Conservation (phyloP, 2,329 filamentous ascomycete species). For the Gnomoniopsis sp. region DNA sequence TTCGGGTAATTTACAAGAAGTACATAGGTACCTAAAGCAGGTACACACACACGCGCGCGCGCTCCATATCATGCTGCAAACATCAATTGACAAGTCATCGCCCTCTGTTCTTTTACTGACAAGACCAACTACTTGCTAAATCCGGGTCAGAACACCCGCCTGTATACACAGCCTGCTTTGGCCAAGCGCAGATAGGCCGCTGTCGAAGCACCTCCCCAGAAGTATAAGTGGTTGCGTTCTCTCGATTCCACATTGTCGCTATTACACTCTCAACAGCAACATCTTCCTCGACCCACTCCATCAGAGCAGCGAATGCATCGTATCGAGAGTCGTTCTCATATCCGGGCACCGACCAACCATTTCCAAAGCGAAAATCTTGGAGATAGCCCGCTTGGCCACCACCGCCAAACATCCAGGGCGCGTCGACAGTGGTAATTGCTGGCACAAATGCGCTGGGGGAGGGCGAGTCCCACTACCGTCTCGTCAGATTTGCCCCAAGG, state of each 20-base stretch:
- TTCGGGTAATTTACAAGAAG: too few species aligned
- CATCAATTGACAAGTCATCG: too few species aligned
- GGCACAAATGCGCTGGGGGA: slow-evolving; percentile 2
- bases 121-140: slow-evolving; percentile 7
- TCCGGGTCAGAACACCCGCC: slow-evolving; percentile 1
- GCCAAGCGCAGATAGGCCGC: slow-evolving; percentile 24
- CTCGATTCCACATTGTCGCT: slow-evolving; percentile 20
- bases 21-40: too few species aligned
- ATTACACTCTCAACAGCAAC: slow-evolving; percentile 11
- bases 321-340: slow-evolving; percentile 29
- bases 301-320: slow-evolving; percentile 23
- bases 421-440: slow-evolving; percentile 21
- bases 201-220: slow-evolving; percentile 20
- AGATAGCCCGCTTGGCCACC: slow-evolving; percentile 24
- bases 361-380: slow-evolving; percentile 13
- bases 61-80: too few species aligned
- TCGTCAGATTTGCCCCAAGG: background rate
- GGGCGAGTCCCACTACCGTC: slow-evolving; percentile 1
- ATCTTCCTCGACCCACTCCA: slow-evolving; percentile 22
- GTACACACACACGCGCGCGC: too few species aligned
- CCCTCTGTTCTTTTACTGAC: background rate
- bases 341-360: slow-evolving; percentile 22
- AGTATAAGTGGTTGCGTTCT: slow-evolving; percentile 7
- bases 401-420: slow-evolving; percentile 31
- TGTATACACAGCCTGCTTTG: slow-evolving; percentile 15